These are phyloP conservation scores for Wallacemonas sp. DNA, from an alignment of 208 protist species.

Conservation along the genomic window DNA sequence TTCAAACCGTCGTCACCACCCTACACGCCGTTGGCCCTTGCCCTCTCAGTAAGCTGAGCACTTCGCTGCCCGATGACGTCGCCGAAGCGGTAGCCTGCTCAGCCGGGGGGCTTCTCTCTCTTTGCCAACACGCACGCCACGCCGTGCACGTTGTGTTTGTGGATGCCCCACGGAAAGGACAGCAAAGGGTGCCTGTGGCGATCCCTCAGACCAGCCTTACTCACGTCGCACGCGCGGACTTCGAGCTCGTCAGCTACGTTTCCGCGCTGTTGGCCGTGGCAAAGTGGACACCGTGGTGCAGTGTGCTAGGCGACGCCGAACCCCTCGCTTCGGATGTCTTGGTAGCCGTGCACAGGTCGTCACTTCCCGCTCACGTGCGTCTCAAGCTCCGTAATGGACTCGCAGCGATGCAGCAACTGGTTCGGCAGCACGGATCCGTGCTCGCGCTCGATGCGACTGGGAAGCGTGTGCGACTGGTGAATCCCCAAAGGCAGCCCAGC, in stretches of 20 bases:
- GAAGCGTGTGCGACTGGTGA: background rate
- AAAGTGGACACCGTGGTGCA: background rate
- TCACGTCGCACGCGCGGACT: background rate
- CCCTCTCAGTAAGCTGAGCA: constrained; percentile 57
- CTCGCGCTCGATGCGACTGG: background rate
- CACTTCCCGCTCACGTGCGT: background rate
- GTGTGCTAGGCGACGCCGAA: background rate
- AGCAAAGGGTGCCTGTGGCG: background rate
- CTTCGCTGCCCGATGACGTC: constrained; percentile 51
- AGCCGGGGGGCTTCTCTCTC: constrained; percentile 21
- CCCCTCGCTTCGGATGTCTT: background rate
- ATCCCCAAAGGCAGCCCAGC: no score
- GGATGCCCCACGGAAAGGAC: background rate
- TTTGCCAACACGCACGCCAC: background rate
- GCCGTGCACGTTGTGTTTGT: background rate
- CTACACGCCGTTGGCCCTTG: constrained; percentile 34
- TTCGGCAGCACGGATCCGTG: background rate
- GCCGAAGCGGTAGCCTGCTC: constrained; percentile 36
- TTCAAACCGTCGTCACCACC: background rate
- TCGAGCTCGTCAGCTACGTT: background rate
- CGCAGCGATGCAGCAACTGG: background rate
- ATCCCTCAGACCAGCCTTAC: background rate
- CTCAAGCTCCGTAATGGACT: background rate
- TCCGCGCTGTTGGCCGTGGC: background rate
- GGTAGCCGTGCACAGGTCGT: background rate